Evolutionary conservation across 805 yeast species (phyloP), one percentile per base, ranked within the genome.

Genomic region (Saccharomycopsis lassenensis): DNA sequence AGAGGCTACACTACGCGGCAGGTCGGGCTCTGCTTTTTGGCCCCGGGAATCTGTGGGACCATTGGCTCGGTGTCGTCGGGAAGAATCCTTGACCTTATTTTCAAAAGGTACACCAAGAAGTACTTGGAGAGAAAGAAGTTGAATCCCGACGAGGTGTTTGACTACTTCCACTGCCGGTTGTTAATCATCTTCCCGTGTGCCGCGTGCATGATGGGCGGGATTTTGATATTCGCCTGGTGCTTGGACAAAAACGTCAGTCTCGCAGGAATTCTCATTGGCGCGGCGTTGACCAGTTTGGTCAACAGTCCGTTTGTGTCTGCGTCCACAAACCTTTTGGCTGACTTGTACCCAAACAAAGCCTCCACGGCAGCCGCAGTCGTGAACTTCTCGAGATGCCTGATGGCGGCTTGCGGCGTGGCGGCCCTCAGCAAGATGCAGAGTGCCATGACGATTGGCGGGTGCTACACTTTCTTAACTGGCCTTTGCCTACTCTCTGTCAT

Each of bases 341-440:
- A 86, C 50, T 51, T 84, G 39, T 76, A 67, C 44, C 94, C 95
- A 0, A 55, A 64, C 3, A 67, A 68, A 31, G 67, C 85, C 1
- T 82, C 93, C 0, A 71, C 89, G 3, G 78, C 87, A 4, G 69
- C 84, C 1, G 78, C 91, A 7, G 65, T 80, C 33, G 63, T 78
- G 44, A 86, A 86, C 50, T 57, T 85, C 20, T 63, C 74, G 16
- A 61, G 95, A 47, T 86, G 95, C 51, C 60, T 71, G n/a, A 48
- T 73, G 32, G 77, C 78, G 21, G 94, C 94, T 0, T 65, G 72
- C 1, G 74, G 80, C 29, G 65, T 79, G 15, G 91, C 82, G 1
- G 76, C 74, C 2, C 60, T 83, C 15, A 67, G 73, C 15, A 64
- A 58, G 33, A 80, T 86, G 89, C 60, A 64, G 10, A 37, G 39